Conservation (phyloP, 2,329 filamentous ascomycete genomes). For the Alternaria sp. region DNA sequence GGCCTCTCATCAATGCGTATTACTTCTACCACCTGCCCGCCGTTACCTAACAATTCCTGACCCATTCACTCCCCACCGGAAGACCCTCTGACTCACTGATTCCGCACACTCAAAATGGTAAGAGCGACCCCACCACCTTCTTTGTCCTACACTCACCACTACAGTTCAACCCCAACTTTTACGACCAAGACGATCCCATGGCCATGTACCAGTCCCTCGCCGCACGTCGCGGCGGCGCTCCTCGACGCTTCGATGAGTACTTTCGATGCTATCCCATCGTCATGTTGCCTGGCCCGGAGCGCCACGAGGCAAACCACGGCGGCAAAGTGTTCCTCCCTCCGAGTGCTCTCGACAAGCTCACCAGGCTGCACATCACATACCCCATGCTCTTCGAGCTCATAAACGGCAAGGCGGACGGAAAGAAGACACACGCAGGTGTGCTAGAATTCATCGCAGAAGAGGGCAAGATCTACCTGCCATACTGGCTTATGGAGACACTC, state of each 20-base stretch:
- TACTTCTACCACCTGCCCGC: slow-evolving; percentile 20
- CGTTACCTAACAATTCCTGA: slow-evolving; percentile 13
- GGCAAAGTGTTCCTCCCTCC: slow-evolving; percentile 98
- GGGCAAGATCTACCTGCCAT: slow-evolving; percentile 92
- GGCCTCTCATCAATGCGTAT: not conserved
- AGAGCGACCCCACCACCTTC: slow-evolving; percentile 28
- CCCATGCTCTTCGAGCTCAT: slow-evolving; percentile 96
- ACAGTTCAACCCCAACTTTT: slow-evolving; percentile 56
- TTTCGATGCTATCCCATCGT: slow-evolving; percentile 95
- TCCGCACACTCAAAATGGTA: slow-evolving; percentile 37
- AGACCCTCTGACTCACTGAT: not conserved
- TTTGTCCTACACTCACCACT: slow-evolving; percentile 22
- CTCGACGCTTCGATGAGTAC: slow-evolving; percentile 94
- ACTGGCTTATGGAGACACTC: slow-evolving; percentile 97
- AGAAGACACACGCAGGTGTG: slow-evolving; percentile 90
- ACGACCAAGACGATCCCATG: slow-evolving; percentile 60
- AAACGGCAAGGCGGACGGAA: slow-evolving; percentile 87
- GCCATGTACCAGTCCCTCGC: slow-evolving; percentile 61
- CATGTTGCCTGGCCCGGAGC: slow-evolving; percentile 90
- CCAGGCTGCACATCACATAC: slow-evolving; percentile 93
- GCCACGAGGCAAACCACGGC: slow-evolving; percentile 90
- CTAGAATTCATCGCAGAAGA: slow-evolving; percentile 98
- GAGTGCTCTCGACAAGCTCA: slow-evolving; percentile 95
- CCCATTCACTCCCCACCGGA: not conserved
- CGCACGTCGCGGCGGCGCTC: slow-evolving; percentile 54